Evolutionary conservation across 192 early-diverging fungal genomes (phyloP).

Genomic region (Coemansia asiatica): DNA sequence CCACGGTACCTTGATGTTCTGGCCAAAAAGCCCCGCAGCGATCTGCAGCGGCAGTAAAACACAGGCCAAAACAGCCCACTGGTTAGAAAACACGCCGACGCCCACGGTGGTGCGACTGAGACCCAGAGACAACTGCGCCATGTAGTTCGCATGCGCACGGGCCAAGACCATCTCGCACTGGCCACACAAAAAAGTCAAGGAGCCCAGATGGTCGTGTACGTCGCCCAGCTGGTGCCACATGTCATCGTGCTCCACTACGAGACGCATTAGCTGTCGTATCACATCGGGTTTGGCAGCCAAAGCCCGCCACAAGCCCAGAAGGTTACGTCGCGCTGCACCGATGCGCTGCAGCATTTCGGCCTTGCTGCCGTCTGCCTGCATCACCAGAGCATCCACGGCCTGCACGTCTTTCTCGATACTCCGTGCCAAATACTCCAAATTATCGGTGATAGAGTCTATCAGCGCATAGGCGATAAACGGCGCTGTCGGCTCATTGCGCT

Average conservation of each 20-base stretch:
- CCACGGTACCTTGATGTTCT: slow-evolving; percentile 67
- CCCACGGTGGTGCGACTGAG: slow-evolving; percentile 59
- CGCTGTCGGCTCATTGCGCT: neutral
- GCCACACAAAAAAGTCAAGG: slow-evolving; percentile 63
- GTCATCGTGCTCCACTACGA: slow-evolving; percentile 2
- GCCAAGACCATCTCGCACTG: slow-evolving; percentile 76
- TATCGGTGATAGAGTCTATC: slow-evolving; percentile 79
- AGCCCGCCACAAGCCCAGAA: slow-evolving; percentile 68
- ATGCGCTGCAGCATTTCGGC: slow-evolving; percentile 75
- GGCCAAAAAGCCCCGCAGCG: slow-evolving; percentile 64
- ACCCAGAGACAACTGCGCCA: slow-evolving; percentile 77
- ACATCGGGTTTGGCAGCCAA: slow-evolving; percentile 71
- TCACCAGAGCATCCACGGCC: slow-evolving; percentile 73
- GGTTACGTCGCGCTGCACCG: slow-evolving; percentile 68
- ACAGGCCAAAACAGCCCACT: slow-evolving; percentile 26
- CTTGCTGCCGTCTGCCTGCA: slow-evolving; percentile 53
- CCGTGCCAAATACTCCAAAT: slow-evolving; percentile 64
- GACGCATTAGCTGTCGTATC: slow-evolving; percentile 66
- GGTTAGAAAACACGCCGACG: slow-evolving; percentile 25
- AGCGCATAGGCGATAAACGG: slow-evolving; percentile 59
- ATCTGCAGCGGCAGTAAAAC: slow-evolving; percentile 63
- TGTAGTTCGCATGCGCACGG: slow-evolving; percentile 75
- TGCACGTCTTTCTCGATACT: slow-evolving; percentile 75
- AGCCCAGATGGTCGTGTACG: slow-evolving; percentile 65
- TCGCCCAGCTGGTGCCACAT: slow-evolving; percentile 17